Percentiles rank a stretch among this genome's conserved stretches.
Conservation (phyloP, 352 stramenopile genomes). For the Albugo candida region DNA sequence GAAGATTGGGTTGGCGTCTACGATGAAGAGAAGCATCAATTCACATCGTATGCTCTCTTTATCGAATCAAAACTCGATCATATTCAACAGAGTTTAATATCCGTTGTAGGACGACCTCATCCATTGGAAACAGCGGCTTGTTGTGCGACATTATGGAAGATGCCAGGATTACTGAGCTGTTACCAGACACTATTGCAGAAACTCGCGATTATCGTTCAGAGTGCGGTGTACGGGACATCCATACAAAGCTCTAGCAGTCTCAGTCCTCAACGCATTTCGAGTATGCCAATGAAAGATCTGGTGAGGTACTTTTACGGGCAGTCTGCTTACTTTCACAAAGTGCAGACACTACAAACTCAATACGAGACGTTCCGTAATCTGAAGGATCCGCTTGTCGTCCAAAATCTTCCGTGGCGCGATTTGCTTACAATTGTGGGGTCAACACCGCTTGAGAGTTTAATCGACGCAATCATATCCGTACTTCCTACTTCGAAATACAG, state of each 20-base stretch:
- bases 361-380: constrained; percentile 22
- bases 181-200: constrained; percentile 52
- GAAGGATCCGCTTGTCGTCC: constrained; percentile 7
- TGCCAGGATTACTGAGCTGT: constrained; percentile 54
- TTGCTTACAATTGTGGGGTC: neutral
- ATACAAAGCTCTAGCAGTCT: neutral
- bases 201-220: constrained; percentile 28
- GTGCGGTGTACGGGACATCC: constrained; percentile 30
- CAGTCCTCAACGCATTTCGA: neutral
- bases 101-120: constrained; percentile 28
- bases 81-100: constrained; percentile 32
- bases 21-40: constrained; percentile 36
- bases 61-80: constrained; percentile 62
- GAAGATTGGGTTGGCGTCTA: constrained; percentile 49
- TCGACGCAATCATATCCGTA: neutral
- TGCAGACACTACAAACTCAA: constrained; percentile 26
- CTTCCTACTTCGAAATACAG: neutral
- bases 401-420: neutral
- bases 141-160: constrained; percentile 56
- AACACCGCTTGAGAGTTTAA: neutral
- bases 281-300: constrained; percentile 23
- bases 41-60: constrained; percentile 58
- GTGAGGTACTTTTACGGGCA: constrained; percentile 32
- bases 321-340: constrained; percentile 49
- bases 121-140: constrained; percentile 51